Conservation (phyloP, 176 grass and related monocot species). For the Thinopyrum elongatum region DNA sequence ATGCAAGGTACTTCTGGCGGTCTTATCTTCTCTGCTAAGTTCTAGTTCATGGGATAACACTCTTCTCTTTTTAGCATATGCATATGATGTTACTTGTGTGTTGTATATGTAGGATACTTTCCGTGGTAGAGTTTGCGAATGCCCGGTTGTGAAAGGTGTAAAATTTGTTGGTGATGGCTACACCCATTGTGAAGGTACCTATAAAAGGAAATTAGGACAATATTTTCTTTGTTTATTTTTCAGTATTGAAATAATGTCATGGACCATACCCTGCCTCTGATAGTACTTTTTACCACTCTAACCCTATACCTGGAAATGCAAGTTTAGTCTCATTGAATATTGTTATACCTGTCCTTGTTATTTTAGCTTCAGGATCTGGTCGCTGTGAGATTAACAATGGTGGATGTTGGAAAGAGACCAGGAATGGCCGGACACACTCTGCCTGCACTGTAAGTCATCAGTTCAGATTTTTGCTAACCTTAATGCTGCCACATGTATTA, state of each 20-base stretch:
- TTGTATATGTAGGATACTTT: slow-evolving; percentile 79
- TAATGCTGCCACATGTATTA: not conserved
- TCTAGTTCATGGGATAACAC: not conserved
- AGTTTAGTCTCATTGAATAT: not conserved
- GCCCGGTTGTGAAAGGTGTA: slow-evolving; percentile 77
- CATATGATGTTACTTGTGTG: not conserved
- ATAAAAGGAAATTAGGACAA: not conserved
- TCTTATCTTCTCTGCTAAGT: slow-evolving; percentile 21
- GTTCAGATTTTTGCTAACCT: not conserved
- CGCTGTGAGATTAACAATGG: slow-evolving; percentile 93
- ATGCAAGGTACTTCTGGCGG: slow-evolving; percentile 76
- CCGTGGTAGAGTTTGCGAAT: slow-evolving; percentile 89
- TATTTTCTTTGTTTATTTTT: not conserved
- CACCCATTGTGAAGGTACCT: slow-evolving; percentile 94
- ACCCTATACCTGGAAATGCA: not conserved
- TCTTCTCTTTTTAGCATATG: slow-evolving; percentile 16
- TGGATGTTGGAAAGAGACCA: slow-evolving; percentile 91
- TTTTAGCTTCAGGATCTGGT: slow-evolving; percentile 80
- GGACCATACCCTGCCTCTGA: not conserved
- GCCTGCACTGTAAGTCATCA: slow-evolving; percentile 70
- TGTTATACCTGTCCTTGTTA: slow-evolving; percentile 10
- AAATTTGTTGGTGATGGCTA: slow-evolving; percentile 96
- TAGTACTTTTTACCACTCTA: not conserved
- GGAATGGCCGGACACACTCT: slow-evolving; percentile 57
- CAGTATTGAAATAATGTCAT: not conserved